phyloP scores from a whole-genome alignment of 352 stramenopile species.

The Globisporangium polare region DNA sequence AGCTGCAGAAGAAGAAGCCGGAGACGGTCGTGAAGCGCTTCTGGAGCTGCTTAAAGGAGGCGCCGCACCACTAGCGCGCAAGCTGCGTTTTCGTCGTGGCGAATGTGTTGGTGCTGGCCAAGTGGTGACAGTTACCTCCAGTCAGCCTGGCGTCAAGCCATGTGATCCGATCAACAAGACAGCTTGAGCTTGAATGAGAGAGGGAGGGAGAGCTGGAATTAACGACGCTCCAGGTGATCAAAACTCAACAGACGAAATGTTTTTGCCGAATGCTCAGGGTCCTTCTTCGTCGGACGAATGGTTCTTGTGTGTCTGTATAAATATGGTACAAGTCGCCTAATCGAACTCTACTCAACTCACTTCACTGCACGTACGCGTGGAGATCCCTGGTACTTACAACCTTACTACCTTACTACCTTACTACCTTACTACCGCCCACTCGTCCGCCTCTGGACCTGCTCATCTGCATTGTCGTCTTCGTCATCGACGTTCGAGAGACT shows the following conservation, averaged over 20 bases:
- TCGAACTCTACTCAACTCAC: background rate
- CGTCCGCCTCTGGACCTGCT: background rate
- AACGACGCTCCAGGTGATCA: background rate
- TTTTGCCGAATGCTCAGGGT: background rate
- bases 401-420: background rate
- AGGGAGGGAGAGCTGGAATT: too few relatives aligned
- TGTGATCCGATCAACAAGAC: too few relatives aligned
- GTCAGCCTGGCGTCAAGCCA: background rate
- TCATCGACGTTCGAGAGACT: slow-evolving; percentile 14
- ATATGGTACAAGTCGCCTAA: slow-evolving; percentile 3
- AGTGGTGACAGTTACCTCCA: background rate
- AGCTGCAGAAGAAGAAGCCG: slow-evolving; percentile 33
- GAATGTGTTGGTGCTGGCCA: background rate
- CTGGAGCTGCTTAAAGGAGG: slow-evolving; percentile 16
- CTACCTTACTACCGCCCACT: background rate
- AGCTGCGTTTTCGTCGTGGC: background rate
- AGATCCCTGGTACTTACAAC: background rate
- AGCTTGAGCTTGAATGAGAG: background rate
- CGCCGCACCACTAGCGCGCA: slow-evolving; percentile 8
- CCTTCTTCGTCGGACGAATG: background rate
- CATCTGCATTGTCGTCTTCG: background rate
- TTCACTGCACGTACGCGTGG: background rate
- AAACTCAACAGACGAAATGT: background rate
- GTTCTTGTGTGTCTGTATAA: background rate
- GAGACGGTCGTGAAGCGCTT: slow-evolving; percentile 17